These are phyloP conservation scores for Podospora australis DNA, from an alignment of 495 filamentous ascomycete species.

Conservation along the genomic window DNA sequence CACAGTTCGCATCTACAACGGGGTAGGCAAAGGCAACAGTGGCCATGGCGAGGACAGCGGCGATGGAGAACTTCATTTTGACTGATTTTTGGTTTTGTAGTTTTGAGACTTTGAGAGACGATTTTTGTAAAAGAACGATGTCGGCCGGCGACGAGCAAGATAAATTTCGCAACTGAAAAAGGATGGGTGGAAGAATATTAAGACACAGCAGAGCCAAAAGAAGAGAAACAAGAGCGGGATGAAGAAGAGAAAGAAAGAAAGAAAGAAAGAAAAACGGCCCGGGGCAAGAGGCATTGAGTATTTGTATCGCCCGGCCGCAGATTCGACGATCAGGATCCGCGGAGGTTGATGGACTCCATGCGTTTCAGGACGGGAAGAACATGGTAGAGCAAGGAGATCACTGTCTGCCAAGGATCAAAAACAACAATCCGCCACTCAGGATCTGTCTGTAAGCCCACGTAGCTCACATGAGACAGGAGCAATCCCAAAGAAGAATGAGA, in stretches of 20 bases:
- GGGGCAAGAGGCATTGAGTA: conserved; percentile 21
- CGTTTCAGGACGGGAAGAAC: conserved; percentile 20
- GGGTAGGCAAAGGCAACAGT: conserved; percentile 40
- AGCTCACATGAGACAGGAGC: no score
- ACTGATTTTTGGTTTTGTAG: conserved; percentile 16
- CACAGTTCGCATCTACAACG: conserved; percentile 22
- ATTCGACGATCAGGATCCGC: conserved; percentile 19
- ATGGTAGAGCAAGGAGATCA: background rate
- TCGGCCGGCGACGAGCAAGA: conserved; percentile 26
- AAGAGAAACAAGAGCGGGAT: conserved; percentile 19
- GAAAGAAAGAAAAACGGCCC: conserved; percentile 12
- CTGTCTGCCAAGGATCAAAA: no score
- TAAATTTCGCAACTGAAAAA: background rate
- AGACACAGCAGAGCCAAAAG: conserved; percentile 10
- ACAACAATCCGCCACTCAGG: no score
- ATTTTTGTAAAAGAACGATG: conserved; percentile 13
- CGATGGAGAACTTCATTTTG: conserved; percentile 50
- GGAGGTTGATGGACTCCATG: conserved; percentile 18
- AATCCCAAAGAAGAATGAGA: no score
- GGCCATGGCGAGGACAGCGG: conserved; percentile 41
- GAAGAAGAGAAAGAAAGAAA: conserved; percentile 17
- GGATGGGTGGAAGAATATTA: background rate
- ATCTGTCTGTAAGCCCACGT: no score
- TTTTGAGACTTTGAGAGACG: conserved; percentile 12
- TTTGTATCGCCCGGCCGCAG: conserved; percentile 38